Evolutionary conservation across 2,329 filamentous ascomycete species (phyloP).

Genomic region (Ophiocordyceps camponoti-floridani): DNA sequence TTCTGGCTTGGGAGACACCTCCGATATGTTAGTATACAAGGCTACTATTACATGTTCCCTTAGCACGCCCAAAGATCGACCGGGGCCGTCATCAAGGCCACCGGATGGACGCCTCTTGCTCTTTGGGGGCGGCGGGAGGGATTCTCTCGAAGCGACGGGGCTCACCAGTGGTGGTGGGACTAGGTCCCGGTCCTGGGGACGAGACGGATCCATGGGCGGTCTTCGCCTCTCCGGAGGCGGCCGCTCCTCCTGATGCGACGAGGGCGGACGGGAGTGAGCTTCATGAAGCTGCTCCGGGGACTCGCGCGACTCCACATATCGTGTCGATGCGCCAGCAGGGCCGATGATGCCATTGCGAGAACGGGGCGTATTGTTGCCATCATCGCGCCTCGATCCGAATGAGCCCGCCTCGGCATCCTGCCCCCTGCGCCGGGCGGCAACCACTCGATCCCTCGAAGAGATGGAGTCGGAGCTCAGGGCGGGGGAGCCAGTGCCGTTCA

Average conservation of each 20-base stretch:
- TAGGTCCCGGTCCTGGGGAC: slow-evolving; percentile 34
- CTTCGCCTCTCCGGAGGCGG: slow-evolving; percentile 44
- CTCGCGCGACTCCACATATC: slow-evolving; percentile 13
- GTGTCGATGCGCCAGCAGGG: slow-evolving; percentile 18
- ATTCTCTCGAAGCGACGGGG: slow-evolving; percentile 25
- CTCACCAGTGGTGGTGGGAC: slow-evolving; percentile 42
- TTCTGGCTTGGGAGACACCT: slow-evolving; percentile 3
- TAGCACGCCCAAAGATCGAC: slow-evolving; percentile 11
- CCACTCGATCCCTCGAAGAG: slow-evolving; percentile 17
- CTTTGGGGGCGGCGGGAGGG: slow-evolving; percentile 28
- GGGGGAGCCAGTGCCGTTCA: slow-evolving; percentile 28
- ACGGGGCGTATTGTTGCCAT: slow-evolving; percentile 30
- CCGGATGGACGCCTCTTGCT: slow-evolving; percentile 29
- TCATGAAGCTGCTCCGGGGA: slow-evolving; percentile 5
- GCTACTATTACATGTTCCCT: slow-evolving; percentile 10
- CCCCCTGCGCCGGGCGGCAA: slow-evolving; percentile 30
- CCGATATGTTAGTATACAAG: slow-evolving; percentile 2
- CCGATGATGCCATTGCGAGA: slow-evolving; percentile 32
- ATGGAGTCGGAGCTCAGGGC: slow-evolving; percentile 32
- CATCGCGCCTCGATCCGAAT: slow-evolving; percentile 28
- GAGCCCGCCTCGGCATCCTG: slow-evolving; percentile 38
- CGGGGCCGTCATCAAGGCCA: slow-evolving; percentile 21
- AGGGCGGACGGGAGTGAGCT: slow-evolving; percentile 2
- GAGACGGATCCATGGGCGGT: slow-evolving; percentile 45
- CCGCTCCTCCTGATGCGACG: slow-evolving; percentile 18